A percentile compares a stretch with the other conserved stretches of the same genome.
Evolutionary conservation across 495 filamentous ascomycete species (phyloP).

Genomic region (Aspergillus olivimuriae): DNA sequence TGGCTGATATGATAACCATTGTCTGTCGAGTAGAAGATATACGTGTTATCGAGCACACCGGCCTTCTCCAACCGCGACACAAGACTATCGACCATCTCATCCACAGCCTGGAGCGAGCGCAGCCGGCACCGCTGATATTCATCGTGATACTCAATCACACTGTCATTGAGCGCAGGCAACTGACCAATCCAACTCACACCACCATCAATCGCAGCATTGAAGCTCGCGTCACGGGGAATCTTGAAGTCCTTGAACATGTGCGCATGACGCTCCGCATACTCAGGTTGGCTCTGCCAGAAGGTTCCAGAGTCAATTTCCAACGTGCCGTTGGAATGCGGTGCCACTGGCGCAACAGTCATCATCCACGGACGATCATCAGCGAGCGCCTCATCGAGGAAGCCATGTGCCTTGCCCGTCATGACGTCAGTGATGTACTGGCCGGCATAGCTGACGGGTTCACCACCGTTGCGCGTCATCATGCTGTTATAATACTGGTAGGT

Average conservation of each 20-base stretch:
- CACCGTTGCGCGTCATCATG: constrained; percentile 52
- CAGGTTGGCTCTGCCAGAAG: constrained; percentile 24
- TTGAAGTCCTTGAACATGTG: constrained; percentile 22
- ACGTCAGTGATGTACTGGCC: constrained; percentile 57
- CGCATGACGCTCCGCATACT: constrained; percentile 24
- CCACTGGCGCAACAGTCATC: constrained; percentile 57
- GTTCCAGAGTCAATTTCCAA: constrained; percentile 4
- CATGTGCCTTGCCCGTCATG: constrained; percentile 49
- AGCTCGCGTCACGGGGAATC: constrained; percentile 24
- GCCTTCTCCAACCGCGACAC: constrained; percentile 42
- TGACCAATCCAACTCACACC: constrained; percentile 54
- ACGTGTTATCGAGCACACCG: constrained; percentile 56
- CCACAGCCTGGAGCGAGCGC: constrained; percentile 56
- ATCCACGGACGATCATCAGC: constrained; percentile 50
- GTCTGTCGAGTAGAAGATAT: constrained; percentile 60
- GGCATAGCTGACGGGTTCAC: constrained; percentile 41
- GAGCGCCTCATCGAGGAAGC: constrained; percentile 52
- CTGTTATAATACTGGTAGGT: constrained; percentile 63
- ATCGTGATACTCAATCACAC: constrained; percentile 56
- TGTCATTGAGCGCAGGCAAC: constrained; percentile 39
- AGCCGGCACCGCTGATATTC: constrained; percentile 56
- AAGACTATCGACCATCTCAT: constrained; percentile 58
- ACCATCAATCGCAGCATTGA: constrained; percentile 34
- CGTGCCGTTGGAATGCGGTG: constrained; percentile 46
- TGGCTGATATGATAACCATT: constrained; percentile 69